Evolutionary conservation across 2,329 filamentous ascomycete genomes (phyloP).

Genomic region (Akanthomyces uredinophilus): DNA sequence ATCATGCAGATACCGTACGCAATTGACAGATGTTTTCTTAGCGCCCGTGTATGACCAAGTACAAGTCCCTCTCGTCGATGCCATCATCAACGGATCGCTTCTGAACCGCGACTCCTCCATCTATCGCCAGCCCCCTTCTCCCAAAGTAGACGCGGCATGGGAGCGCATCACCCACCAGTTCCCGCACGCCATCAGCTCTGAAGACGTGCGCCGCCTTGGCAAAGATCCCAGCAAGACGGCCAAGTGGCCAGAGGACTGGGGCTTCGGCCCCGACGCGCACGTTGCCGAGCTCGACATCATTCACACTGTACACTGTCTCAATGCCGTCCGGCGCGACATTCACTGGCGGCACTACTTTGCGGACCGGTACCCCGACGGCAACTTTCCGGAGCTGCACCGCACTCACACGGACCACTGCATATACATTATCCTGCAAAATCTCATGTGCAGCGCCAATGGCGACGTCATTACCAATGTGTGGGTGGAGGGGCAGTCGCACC

Average conservation of each 20-base stretch:
- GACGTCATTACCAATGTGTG: slow-evolving; percentile 1
- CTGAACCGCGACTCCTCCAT: slow-evolving; percentile 1
- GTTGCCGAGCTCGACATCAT: slow-evolving; percentile 12
- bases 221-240: slow-evolving; percentile 9
- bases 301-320: slow-evolving; percentile 13
- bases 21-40: neutral
- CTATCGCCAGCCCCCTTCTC: slow-evolving; percentile 3
- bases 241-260: neutral
- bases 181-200: slow-evolving; percentile 8
- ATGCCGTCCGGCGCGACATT: slow-evolving; percentile 8
- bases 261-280: slow-evolving; percentile 7
- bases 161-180: neutral
- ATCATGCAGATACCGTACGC: neutral
- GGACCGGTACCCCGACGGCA: slow-evolving; percentile 3
- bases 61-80: neutral
- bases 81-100: neutral
- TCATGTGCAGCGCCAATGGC: slow-evolving; percentile 1
- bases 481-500: neutral
- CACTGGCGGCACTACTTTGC: slow-evolving; percentile 12
- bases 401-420: slow-evolving; percentile 13
- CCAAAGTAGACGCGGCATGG: slow-evolving; percentile 9
- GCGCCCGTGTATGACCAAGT: neutral
- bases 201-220: slow-evolving; percentile 6
- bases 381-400: slow-evolving; percentile 9
- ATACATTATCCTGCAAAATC: slow-evolving; percentile 12